Base-by-base conservation (phyloP, 106 monocot species). In the Xerophyta viscosa region DNA sequence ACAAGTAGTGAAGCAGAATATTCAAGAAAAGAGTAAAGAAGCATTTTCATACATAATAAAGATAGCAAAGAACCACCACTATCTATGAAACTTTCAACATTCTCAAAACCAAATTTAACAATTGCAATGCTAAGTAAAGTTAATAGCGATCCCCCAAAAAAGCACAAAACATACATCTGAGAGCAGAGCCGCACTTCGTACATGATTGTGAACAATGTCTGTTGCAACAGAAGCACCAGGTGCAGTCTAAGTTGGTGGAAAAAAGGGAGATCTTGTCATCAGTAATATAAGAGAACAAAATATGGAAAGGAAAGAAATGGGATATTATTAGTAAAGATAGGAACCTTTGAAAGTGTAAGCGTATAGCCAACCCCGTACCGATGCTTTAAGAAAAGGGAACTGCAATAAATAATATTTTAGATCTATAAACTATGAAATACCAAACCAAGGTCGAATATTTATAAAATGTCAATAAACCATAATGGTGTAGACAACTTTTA, bases 341-440 rank as follows among this genome's bases (percentile, higher is more conserved):
- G 46, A 60, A 91, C 84, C 90, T 91, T 81, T 9, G 58, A 74
- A 2, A 91, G 54, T 33, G 90, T 85, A 57, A 91, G 80, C 15
- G 90, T 91, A 64, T 91, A 91, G 60, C 90, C 90, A 65, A 91
- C 90, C 15, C 90, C 90, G 72, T 66, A 91, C 6, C 63, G 80
- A 41, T 91, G 84, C 68, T 91, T 91, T 58, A 91, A 69, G 72
- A 74, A 91, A 52, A 84, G 77, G 29, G 88, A 83, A 63, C 88
- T 89, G 80, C 47, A 58, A 56, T 14, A 41, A 29, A 52, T 4
- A 27, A 51, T 31, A 45, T 1, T 47, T 17, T 37, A 14, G 37
- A 31, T 14, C 14, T 8, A 17, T 8, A 14, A 17, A 17, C 15
- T 3, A 14, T 3, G 4, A 44, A 44, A 44, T 9, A 44, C 14